phyloP scores from a whole-genome alignment of 495 filamentous ascomycete genomes.

The Neurospora discreta region DNA sequence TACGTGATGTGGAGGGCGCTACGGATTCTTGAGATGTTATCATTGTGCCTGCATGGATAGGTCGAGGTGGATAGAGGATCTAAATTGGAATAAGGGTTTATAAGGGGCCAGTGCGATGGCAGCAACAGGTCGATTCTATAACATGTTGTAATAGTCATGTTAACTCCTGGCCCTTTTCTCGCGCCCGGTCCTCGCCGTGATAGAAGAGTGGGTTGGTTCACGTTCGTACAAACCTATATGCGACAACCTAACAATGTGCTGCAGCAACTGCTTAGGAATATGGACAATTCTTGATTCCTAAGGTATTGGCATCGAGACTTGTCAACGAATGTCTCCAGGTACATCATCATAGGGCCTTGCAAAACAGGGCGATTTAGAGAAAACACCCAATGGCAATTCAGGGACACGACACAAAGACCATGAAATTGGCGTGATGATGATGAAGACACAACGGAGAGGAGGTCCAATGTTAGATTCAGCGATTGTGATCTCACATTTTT shows the following conservation, averaged over 20 bases:
- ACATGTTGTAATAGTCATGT: not conserved
- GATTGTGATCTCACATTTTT: not conserved
- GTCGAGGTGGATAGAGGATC: not conserved
- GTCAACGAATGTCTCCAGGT: not conserved
- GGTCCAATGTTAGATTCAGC: not conserved
- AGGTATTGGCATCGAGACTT: not conserved
- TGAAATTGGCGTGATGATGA: not conserved
- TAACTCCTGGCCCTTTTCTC: not conserved
- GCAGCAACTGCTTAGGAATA: not conserved
- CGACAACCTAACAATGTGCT: not conserved
- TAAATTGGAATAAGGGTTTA: not conserved
- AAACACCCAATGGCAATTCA: not conserved
- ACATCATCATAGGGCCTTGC: not conserved
- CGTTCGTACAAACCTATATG: not conserved
- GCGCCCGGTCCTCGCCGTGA: not conserved
- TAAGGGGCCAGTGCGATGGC: not conserved
- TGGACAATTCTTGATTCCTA: not conserved
- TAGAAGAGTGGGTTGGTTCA: not conserved
- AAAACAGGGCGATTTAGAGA: not conserved
- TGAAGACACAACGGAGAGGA: not conserved
- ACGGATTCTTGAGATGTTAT: not conserved
- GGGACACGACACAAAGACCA: not conserved
- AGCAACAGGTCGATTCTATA: not conserved
- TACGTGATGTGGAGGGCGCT: conserved; percentile 17
- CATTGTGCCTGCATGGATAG: not conserved